These are phyloP conservation scores for Amorphotheca resinae DNA, from an alignment of 495 filamentous ascomycete species.

Conservation along the genomic window DNA sequence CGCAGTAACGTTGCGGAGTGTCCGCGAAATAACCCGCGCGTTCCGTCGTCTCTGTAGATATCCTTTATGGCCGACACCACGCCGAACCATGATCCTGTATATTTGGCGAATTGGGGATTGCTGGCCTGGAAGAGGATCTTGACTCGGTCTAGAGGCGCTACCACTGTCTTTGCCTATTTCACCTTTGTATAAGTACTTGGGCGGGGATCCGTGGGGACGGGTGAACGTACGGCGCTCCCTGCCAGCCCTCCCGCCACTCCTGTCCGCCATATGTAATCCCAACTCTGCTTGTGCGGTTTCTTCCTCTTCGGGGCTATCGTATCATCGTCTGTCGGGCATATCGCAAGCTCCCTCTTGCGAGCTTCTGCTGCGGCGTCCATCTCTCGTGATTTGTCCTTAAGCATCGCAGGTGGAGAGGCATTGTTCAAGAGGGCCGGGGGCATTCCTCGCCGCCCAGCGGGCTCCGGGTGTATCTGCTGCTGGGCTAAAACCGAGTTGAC, in stretches of 20 bases:
- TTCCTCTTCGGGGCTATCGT: conserved; percentile 22
- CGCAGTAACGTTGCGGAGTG: conserved; percentile 89
- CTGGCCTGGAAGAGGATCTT: conserved; percentile 97
- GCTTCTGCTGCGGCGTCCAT: conserved; percentile 11
- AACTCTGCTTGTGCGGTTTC: conserved; percentile 52
- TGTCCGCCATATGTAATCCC: conserved; percentile 70
- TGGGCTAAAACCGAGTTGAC: background rate
- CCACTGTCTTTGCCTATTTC: conserved; percentile 82
- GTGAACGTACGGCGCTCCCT: conserved; percentile 62
- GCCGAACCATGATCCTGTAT: conserved; percentile 77
- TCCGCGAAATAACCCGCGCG: conserved; percentile 71
- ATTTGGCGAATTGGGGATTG: conserved; percentile 87
- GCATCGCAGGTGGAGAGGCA: conserved; percentile 28
- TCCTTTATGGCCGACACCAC: conserved; percentile 64
- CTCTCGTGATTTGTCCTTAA: conserved; percentile 28
- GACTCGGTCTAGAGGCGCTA: conserved; percentile 91
- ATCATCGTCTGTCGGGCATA: conserved; percentile 20
- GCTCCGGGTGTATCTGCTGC: conserved; percentile 7
- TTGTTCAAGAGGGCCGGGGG: conserved; percentile 35
- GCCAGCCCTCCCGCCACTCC: conserved; percentile 80
- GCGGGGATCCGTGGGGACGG: background rate
- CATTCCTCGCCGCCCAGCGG: conserved; percentile 27
- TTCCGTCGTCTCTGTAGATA: conserved; percentile 65
- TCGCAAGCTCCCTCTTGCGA: conserved; percentile 18
- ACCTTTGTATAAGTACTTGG: background rate